Base-by-base conservation (phyloP, 2,329 filamentous ascomycete genomes). In the Keithomyces neogunnii region DNA sequence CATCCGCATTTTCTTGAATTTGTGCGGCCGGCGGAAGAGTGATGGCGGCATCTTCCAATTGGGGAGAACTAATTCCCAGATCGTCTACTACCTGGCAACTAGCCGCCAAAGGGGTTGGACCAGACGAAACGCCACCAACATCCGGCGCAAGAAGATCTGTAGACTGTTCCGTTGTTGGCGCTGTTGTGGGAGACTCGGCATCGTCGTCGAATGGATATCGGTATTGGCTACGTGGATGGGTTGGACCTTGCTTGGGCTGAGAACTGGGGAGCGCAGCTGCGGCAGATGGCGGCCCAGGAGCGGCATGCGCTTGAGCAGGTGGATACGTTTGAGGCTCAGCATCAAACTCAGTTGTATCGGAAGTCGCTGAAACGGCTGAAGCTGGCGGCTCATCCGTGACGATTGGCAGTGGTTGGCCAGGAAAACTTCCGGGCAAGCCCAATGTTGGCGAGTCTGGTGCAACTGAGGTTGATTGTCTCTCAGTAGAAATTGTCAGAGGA, bases 291-390 rank as follows among this genome's bases (percentile, higher is more conserved):
- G 60, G 57, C 38, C 62, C 58, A 11, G 57, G 47, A 9, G 59
- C 58, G 29, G 60, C 48, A 9, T 62, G 56, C 29, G 69, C 63
- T 43, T 67, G 69, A 13, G 70, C 59, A 1, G 74, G 69, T 1
- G 76, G 69, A 45, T 82, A 78, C 1, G 76, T 80, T 62, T 89
- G 86, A 28, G 82, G 76, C 58, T 89, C 86, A n/a, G 74, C 76
- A 57, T 90, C 87, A 57, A 89, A 87, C 59, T 88, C 83, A 0
- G 85, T 89, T 6, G 76, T 76, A 42, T 75, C 75, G n/a, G 82
- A 84, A 5, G 69, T 70, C 45, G 69, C 70, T 5, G 85, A 86
- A 11, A 81, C 62, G 3, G 83, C 78, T 13, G 84, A 85, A 33
- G 66, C 66, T 2, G 81, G 82, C 33, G 70, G 68, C 43, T 78